phyloP scores from a whole-genome alignment of 805 yeast species.

The Wickerhamiella cacticola region DNA sequence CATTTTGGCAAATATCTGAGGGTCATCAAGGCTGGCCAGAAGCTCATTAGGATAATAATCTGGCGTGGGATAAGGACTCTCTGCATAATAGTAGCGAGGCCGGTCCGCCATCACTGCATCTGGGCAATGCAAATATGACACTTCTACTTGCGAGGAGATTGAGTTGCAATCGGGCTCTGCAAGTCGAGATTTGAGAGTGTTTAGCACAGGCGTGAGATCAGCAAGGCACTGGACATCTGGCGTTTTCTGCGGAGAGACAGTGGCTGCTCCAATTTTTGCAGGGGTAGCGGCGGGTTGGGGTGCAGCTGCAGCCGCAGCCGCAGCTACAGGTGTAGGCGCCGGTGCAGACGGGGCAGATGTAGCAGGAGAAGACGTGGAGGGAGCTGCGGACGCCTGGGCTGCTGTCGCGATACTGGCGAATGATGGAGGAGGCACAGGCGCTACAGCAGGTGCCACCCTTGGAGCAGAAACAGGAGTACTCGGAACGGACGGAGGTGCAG shows the following conservation, averaged over 20 bases:
- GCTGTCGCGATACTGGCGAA: slow-evolving; percentile 22
- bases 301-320: background rate
- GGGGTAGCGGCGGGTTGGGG: slow-evolving; percentile 3
- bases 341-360: slow-evolving; percentile 13
- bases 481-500: slow-evolving; percentile 17
- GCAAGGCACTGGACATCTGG: slow-evolving; percentile 28
- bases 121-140: slow-evolving; percentile 78
- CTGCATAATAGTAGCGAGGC: slow-evolving; percentile 66
- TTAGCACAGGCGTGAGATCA: slow-evolving; percentile 38
- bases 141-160: slow-evolving; percentile 51
- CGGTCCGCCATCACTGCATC: slow-evolving; percentile 84
- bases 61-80: slow-evolving; percentile 79
- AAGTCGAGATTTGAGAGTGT: slow-evolving; percentile 22
- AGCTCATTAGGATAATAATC: slow-evolving; percentile 84
- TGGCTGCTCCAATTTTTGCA: background rate
- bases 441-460: slow-evolving; percentile 15
- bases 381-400: slow-evolving; percentile 19
- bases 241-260: background rate
- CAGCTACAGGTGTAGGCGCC: background rate
- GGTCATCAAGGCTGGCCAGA: slow-evolving; percentile 38
- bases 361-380: slow-evolving; percentile 19
- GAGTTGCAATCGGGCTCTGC: background rate
- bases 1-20: slow-evolving; percentile 51
- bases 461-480: slow-evolving; percentile 3
- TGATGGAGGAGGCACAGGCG: slow-evolving; percentile 1